Evolutionary conservation across 371 early-diverging fungal species (phyloP).

Genomic region (Apophysomyces ossiformis): DNA sequence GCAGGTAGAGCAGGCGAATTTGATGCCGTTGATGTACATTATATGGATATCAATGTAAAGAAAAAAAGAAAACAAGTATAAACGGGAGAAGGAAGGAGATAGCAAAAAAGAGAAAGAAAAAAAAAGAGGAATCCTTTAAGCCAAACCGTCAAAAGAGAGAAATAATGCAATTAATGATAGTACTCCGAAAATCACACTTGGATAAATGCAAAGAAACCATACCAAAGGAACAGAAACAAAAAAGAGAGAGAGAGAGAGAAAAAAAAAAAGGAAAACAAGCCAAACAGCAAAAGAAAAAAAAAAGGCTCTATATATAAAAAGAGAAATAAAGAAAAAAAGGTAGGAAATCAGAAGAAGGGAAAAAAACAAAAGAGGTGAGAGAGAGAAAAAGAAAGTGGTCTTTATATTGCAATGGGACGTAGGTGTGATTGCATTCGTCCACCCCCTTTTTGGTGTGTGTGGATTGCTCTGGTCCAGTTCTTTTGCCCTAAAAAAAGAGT

Average conservation of each 20-base stretch:
- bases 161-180: constrained; percentile 29
- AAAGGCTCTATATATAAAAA: neutral
- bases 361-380: neutral
- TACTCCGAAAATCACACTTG: constrained; percentile 29
- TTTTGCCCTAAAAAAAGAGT: neutral
- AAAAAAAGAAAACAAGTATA: constrained; percentile 1
- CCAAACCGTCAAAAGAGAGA: constrained; percentile 22
- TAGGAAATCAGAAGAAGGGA: neutral
- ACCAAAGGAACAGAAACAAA: constrained; percentile 20
- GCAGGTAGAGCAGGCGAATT: constrained; percentile 44
- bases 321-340: neutral
- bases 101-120: neutral
- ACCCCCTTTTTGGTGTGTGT: neutral
- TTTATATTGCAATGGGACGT: constrained; percentile 8
- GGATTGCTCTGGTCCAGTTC: too few species aligned
- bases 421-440: constrained; percentile 3
- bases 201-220: constrained; percentile 40
- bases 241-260: constrained; percentile 14
- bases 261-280: constrained; percentile 9
- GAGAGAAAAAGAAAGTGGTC: neutral
- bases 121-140: constrained; percentile 24
- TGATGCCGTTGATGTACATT: constrained; percentile 45
- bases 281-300: neutral
- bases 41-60: neutral
- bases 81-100: neutral